Conservation (phyloP, 1,284 basidiomycete genomes). For the Moniliophthora roreri region DNA sequence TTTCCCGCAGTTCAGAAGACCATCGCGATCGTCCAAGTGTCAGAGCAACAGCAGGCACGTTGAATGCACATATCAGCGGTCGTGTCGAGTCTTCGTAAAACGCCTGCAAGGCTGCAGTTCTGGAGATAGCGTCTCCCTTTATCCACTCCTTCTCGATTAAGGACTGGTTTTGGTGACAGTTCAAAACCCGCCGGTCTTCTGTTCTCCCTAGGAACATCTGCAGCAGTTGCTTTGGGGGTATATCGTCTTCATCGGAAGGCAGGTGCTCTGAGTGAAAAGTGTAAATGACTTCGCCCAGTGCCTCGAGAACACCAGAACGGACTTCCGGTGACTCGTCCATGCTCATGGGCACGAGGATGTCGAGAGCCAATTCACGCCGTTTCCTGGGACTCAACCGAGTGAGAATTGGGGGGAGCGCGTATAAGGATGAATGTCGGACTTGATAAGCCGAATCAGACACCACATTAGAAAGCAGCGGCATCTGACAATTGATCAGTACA, state of each 20-base stretch:
- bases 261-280: constrained; percentile 56
- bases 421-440: constrained; percentile 88
- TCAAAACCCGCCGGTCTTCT: constrained; percentile 37
- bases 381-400: constrained; percentile 57
- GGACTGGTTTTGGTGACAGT: constrained; percentile 30
- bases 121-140: constrained; percentile 8
- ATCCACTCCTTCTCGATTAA: constrained; percentile 4
- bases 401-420: constrained; percentile 82
- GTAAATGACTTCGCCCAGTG: constrained; percentile 90
- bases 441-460: constrained; percentile 76
- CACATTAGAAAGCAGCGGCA: constrained; percentile 77
- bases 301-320: constrained; percentile 82
- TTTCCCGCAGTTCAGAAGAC: constrained; percentile 64
- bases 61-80: constrained; percentile 89
- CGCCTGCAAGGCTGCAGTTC: constrained; percentile 32
- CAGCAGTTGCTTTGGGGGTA: constrained; percentile 79
- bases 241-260: constrained; percentile 23
- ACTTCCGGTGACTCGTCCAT: constrained; percentile 71
- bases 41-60: constrained; percentile 89
- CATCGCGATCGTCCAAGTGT: constrained; percentile 81
- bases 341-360: constrained; percentile 64
- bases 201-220: constrained; percentile 71
- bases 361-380: constrained; percentile 63
- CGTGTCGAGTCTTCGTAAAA: constrained; percentile 66
- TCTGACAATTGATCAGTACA: constrained; percentile 37